Conservation (phyloP, 495 filamentous ascomycete species). For the Neurospora sp. region DNA sequence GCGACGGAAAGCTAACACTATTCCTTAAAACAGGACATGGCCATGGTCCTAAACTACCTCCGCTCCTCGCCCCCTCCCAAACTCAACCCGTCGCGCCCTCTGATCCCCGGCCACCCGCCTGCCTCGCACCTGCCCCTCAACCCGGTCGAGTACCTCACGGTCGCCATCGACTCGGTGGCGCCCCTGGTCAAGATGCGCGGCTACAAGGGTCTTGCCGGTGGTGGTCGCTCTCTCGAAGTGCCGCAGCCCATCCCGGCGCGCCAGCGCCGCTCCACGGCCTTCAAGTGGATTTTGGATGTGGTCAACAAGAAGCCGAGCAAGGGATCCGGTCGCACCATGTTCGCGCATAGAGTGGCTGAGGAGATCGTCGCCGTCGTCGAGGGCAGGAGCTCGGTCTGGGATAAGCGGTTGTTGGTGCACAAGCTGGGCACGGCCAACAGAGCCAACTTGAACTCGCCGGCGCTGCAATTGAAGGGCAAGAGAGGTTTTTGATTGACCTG, state of each 20-base stretch:
- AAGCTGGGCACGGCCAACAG: constrained; percentile 61
- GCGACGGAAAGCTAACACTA: constrained; percentile 1
- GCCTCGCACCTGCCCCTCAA: constrained; percentile 64
- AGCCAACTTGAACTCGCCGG: constrained; percentile 49
- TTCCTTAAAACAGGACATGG: constrained; percentile 57
- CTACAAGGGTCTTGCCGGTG: constrained; percentile 71
- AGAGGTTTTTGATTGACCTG: background rate
- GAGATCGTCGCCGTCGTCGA: constrained; percentile 84
- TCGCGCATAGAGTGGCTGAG: constrained; percentile 73
- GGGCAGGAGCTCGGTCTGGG: constrained; percentile 76
- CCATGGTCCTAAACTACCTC: constrained; percentile 73
- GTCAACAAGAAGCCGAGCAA: constrained; percentile 59
- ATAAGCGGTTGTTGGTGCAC: constrained; percentile 59
- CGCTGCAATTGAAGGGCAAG: constrained; percentile 4
- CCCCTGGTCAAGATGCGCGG: constrained; percentile 70
- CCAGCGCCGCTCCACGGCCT: constrained; percentile 66
- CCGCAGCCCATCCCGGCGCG: constrained; percentile 64
- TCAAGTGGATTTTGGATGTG: constrained; percentile 79
- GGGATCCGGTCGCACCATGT: constrained; percentile 49
- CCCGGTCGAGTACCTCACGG: constrained; percentile 65
- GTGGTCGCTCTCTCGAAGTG: constrained; percentile 72
- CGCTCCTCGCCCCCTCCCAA: constrained; percentile 73
- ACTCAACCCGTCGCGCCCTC: constrained; percentile 52
- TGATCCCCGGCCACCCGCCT: constrained; percentile 64
- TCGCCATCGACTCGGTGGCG: constrained; percentile 94